Evolutionary conservation across 75 land plant species (phyloP).

Genomic region (Pinus tabuliformis): DNA sequence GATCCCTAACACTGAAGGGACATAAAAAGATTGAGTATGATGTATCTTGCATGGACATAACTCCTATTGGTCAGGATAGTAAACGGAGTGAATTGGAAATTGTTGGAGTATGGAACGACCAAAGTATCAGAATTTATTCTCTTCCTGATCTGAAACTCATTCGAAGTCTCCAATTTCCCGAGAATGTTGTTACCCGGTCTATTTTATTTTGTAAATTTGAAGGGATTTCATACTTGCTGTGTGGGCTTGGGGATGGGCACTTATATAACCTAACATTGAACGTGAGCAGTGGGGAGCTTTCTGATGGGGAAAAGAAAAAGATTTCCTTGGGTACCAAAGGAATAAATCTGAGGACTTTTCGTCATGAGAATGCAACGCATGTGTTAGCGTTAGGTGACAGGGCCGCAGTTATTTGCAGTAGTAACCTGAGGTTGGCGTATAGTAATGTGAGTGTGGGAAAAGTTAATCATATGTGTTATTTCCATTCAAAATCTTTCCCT

Average conservation of each 20-base stretch:
- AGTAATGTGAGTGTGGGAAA: too few relatives aligned
- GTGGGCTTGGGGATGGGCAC: conserved; percentile 95
- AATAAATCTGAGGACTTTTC: conserved; percentile 45
- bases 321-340: conserved; percentile 94
- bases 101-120: conserved; percentile 98
- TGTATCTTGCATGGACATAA: conserved; percentile 93
- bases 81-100: conserved; percentile 68
- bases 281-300: conserved; percentile 53
- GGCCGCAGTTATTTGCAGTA: conserved; percentile 91
- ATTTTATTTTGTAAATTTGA: conserved; percentile 93
- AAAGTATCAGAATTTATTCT: conserved; percentile 82
- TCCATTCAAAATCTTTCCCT: conserved; percentile 23
- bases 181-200: conserved; percentile 93
- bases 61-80: conserved; percentile 80
- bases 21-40: conserved; percentile 87
- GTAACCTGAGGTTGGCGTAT: conserved; percentile 65
- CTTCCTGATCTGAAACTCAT: conserved; percentile 75
- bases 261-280: conserved; percentile 73
- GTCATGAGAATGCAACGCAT: too few relatives aligned
- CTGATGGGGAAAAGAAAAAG: conserved; percentile 92
- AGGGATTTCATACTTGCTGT: conserved; percentile 90
- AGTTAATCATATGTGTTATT: too few relatives aligned
- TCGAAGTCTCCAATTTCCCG: conserved; percentile 73
- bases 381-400: conserved; percentile 77
- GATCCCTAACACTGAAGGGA: conserved; percentile 56